Evolutionary conservation across 2,329 filamentous ascomycete species (phyloP).

Genomic region (Nemania sp.): DNA sequence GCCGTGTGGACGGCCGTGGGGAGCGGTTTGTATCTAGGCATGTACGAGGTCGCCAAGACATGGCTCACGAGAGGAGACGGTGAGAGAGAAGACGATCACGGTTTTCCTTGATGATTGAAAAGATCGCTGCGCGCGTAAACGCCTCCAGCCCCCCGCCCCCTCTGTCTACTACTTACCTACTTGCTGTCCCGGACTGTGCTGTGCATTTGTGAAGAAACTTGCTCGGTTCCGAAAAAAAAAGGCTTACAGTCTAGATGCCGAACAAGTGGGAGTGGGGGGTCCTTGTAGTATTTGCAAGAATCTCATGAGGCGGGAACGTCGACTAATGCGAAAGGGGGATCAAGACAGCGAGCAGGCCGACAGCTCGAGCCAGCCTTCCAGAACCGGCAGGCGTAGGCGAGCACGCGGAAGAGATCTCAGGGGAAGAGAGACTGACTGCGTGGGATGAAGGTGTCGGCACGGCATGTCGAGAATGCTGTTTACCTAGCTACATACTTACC

Average conservation of each 20-base stretch:
- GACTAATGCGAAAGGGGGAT: constrained; percentile 1
- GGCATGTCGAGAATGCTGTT: background rate
- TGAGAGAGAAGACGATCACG: constrained; percentile 48
- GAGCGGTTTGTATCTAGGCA: constrained; percentile 81
- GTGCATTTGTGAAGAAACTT: constrained; percentile 7
- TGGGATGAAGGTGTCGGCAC: background rate
- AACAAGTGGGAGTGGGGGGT: background rate
- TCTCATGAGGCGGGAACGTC: background rate
- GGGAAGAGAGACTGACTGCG: background rate
- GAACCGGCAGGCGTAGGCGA: background rate
- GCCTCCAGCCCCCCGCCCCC: background rate
- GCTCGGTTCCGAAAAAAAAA: background rate
- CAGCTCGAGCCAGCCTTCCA: background rate
- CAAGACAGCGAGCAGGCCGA: background rate
- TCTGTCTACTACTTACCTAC: too few relatives aligned
- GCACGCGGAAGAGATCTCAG: background rate
- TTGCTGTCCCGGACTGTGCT: background rate
- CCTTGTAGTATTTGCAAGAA: too few relatives aligned
- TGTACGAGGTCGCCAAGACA: constrained; percentile 79
- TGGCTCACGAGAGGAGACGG: constrained; percentile 57
- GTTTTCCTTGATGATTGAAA: constrained; percentile 22
- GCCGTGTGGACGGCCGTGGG: constrained; percentile 82
- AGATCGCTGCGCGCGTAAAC: background rate
- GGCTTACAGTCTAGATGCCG: background rate
- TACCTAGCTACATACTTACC: too few relatives aligned